Conservation (phyloP, 345 rosid species). For the Gossypium australe region DNA sequence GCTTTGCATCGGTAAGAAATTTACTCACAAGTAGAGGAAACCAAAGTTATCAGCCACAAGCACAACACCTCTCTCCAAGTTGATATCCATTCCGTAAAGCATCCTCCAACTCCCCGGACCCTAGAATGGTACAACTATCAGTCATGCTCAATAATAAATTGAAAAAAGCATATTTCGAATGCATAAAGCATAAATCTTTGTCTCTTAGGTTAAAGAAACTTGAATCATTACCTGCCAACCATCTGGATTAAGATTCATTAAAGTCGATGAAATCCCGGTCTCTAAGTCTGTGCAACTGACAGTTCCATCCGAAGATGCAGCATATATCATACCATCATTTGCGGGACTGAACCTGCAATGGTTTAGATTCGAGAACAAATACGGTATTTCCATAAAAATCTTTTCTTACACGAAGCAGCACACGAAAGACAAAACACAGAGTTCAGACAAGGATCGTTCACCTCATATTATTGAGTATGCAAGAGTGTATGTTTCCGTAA, state of each 20-base stretch:
- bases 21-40: conserved; percentile 70
- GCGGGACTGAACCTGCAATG: conserved; percentile 64
- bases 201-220: neutral
- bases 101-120: conserved; percentile 80
- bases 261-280: conserved; percentile 75
- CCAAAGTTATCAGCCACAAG: conserved; percentile 86
- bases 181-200: neutral
- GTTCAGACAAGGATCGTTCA: conserved; percentile 13
- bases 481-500: conserved; percentile 72
- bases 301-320: conserved; percentile 95
- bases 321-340: conserved; percentile 71
- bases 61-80: conserved; percentile 69
- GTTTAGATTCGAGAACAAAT: neutral
- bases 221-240: conserved; percentile 78
- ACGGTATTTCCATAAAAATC: neutral
- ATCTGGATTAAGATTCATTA: conserved; percentile 79
- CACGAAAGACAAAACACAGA: neutral
- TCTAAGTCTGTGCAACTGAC: conserved; percentile 85
- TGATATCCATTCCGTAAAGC: conserved; percentile 93
- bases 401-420: neutral
- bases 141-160: neutral
- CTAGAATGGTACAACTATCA: conserved; percentile 25
- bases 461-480: conserved; percentile 91
- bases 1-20: conserved; percentile 5
- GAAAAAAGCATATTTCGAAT: neutral